A percentile compares a stretch with the other conserved stretches of the same genome.
Conservation (phyloP, 225 moss, liverwort and hornwort species). For the Marchantia paleacea region DNA sequence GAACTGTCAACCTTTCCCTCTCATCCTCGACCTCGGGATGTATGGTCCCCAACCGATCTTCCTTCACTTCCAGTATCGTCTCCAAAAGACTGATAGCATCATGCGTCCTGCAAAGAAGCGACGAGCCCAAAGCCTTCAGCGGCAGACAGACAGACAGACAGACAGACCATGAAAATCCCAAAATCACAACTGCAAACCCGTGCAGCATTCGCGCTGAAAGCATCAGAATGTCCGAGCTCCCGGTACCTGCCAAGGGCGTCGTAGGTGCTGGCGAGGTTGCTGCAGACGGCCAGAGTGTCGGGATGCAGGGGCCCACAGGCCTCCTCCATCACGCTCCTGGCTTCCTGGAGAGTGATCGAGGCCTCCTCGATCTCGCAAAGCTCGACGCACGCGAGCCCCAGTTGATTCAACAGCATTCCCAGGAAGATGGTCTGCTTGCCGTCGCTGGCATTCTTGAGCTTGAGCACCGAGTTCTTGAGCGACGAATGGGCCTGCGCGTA, state of each 20-base stretch:
- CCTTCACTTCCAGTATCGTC: constrained; percentile 71
- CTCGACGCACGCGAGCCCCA: constrained; percentile 81
- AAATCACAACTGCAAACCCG: too few species aligned
- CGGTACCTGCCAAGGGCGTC: constrained; percentile 91
- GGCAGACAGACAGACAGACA: background rate
- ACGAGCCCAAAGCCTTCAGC: background rate
- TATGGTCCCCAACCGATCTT: constrained; percentile 76
- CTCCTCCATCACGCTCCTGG: constrained; percentile 64
- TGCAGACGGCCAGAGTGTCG: constrained; percentile 86
- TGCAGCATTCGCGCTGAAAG: too few species aligned
- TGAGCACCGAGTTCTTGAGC: constrained; percentile 65
- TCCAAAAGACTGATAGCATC: constrained; percentile 80
- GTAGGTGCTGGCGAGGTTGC: constrained; percentile 90
- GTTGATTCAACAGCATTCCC: constrained; percentile 85
- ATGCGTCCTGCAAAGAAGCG: constrained; percentile 55
- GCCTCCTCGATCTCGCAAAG: constrained; percentile 82
- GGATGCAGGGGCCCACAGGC: constrained; percentile 70
- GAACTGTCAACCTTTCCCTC: constrained; percentile 62
- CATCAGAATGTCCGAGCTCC: background rate
- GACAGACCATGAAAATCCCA: background rate
- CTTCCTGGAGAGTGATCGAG: constrained; percentile 58
- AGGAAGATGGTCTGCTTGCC: constrained; percentile 62
- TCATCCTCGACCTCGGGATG: constrained; percentile 89
- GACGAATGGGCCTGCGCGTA: constrained; percentile 55
- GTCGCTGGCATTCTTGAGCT: constrained; percentile 64